A percentile compares a stretch with the other conserved stretches of the same genome.
These are phyloP conservation scores for Akanthomyces muscarius DNA, from an alignment of 2,329 filamentous ascomycete genomes.

Conservation along the genomic window DNA sequence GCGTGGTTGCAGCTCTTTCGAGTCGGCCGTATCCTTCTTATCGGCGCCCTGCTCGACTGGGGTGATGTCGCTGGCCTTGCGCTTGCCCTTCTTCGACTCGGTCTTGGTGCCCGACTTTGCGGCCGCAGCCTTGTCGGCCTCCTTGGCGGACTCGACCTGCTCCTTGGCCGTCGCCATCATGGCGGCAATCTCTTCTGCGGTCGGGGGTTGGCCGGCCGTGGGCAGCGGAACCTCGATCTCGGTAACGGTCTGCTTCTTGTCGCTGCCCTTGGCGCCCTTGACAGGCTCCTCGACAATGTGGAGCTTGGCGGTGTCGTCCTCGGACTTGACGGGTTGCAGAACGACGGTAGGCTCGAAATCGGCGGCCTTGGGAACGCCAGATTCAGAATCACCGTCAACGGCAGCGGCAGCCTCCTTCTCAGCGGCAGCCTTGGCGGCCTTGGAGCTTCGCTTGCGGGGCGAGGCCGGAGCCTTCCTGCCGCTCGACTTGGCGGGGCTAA, in stretches of 20 bases:
- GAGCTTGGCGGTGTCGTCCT: constrained; percentile 61
- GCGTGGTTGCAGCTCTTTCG: constrained; percentile 43
- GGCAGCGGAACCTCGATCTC: constrained; percentile 68
- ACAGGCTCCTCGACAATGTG: constrained; percentile 63
- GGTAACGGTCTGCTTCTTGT: constrained; percentile 68
- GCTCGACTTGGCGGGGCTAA: constrained; percentile 50
- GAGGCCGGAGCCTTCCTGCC: constrained; percentile 46
- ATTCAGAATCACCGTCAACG: constrained; percentile 34
- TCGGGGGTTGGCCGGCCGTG: constrained; percentile 60
- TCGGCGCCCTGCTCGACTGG: constrained; percentile 54
- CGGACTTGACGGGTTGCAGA: constrained; percentile 47
- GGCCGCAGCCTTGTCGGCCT: constrained; percentile 35
- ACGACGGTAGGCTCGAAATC: constrained; percentile 47
- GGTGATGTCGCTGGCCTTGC: constrained; percentile 69
- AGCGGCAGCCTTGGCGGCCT: constrained; percentile 38
- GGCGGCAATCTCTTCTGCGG: constrained; percentile 71
- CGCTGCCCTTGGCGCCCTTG: constrained; percentile 51
- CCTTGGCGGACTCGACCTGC: constrained; percentile 72
- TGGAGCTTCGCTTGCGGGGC: constrained; percentile 51
- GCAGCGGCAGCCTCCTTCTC: constrained; percentile 27
- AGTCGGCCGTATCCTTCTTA: constrained; percentile 24
- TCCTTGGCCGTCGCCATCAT: constrained; percentile 84
- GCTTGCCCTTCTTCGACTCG: constrained; percentile 56
- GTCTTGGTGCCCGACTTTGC: constrained; percentile 40
- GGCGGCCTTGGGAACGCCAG: constrained; percentile 41